Conservation (phyloP, 208 protist species). For the Leishmania turanica region DNA sequence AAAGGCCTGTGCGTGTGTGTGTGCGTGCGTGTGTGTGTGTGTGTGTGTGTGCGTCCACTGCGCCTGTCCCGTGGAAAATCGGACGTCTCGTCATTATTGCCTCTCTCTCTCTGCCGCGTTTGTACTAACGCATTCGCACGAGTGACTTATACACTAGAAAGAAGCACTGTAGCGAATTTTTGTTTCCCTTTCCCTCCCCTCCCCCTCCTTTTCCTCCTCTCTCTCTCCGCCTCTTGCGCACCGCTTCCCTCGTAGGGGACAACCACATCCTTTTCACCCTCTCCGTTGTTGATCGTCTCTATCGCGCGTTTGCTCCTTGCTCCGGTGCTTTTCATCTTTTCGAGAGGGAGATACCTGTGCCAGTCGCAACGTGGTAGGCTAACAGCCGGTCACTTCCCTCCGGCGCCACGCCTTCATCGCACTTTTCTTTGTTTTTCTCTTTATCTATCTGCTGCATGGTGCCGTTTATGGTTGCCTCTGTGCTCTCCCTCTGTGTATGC, state of each 20-base stretch:
- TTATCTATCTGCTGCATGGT: neutral
- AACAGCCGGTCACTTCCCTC: neutral
- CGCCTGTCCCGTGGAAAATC: neutral
- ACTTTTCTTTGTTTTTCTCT: neutral
- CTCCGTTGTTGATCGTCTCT: neutral
- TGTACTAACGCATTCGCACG: neutral
- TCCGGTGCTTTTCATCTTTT: neutral
- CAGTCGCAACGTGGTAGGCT: neutral
- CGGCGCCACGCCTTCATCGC: neutral
- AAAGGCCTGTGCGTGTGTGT: neutral
- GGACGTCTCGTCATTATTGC: neutral
- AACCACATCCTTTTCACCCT: neutral
- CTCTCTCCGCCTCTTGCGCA: neutral
- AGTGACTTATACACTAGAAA: conserved; percentile 1
- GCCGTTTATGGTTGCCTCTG: neutral
- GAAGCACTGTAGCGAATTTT: neutral
- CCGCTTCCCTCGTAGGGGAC: neutral
- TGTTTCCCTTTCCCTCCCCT: neutral
- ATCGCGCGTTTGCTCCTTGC: neutral
- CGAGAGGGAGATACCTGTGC: neutral
- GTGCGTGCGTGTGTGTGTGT: neutral
- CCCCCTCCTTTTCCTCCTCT: too few species aligned
- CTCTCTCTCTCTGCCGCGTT: neutral
- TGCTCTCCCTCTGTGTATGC: neutral
- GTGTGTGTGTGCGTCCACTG: neutral